Base-by-base conservation (phyloP, 2,329 filamentous ascomycete genomes). In the Neurospora sp. region DNA sequence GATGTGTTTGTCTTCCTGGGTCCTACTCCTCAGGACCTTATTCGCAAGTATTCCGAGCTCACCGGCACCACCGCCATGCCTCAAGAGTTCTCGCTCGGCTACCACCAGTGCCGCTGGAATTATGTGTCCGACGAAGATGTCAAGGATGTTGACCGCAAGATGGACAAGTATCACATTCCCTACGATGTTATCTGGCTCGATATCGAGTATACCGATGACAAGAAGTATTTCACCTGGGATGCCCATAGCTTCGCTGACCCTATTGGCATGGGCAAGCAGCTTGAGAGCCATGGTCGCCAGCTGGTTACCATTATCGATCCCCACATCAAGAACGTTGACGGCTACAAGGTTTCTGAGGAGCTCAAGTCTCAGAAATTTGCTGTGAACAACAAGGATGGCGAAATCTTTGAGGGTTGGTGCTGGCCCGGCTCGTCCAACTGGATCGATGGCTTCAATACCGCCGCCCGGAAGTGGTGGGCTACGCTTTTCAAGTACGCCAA, bases 151-250 rank as follows among this genome's bases (percentile, higher is more conserved):
- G 94, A 98, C 79, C 89, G 92, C 74, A 97, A 96, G 79, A 97
- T 99, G 83, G 94, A 98, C 83, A 96, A 96, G 82, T 88, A 90
- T 81, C 90, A 92, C 78, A 97, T 99, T 69, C 96, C 96, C 0
- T 99, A 98, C 82, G 96, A 99, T 80, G 92, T 98, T 73, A 99
- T 99, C 76, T 99, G 96, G 96, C 89, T 99, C 19, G 96, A 99
- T 76, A 92, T 99, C 74, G 96, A 99, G 82, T 99, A 98, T 80
- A 96, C 94, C 0, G 92, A 99, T 71, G 93, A 91, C 79, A 95
- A 96, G 82, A 96, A 97, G 82, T 99, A 99, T 83, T 99, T 99
- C 79, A 97, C 94, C 0, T 99, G 93, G 92, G 95, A 99, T 77
- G 87, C 89, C 23, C 86, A 97, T 77, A 96, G 90, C 67, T 99